phyloP scores from a whole-genome alignment of 2,329 filamentous ascomycete species.

The Mollisiaceae sp. region DNA sequence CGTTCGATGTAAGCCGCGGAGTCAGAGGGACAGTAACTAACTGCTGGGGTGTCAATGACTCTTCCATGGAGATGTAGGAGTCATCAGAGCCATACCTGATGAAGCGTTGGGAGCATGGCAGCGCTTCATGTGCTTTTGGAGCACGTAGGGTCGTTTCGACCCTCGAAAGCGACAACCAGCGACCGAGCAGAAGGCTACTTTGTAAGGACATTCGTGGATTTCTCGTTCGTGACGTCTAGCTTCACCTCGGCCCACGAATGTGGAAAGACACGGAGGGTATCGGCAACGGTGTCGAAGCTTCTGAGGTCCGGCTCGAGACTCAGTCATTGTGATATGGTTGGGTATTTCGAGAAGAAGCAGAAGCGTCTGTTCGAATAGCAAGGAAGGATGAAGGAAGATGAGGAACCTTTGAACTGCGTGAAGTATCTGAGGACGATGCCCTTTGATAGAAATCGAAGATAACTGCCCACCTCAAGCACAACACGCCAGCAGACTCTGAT shows the following conservation, averaged over 20 bases:
- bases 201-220: background rate
- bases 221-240: background rate
- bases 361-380: background rate
- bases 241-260: background rate
- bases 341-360: background rate
- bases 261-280: background rate
- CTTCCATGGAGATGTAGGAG: too few relatives aligned
- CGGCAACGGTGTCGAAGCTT: background rate
- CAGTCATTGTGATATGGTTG: background rate
- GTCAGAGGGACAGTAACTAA: too few relatives aligned
- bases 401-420: background rate
- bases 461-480: background rate
- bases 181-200: background rate
- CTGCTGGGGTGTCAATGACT: too few relatives aligned
- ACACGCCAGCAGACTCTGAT: background rate
- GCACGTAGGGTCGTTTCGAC: background rate
- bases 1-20: too few relatives aligned
- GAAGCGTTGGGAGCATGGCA: background rate
- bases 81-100: too few relatives aligned
- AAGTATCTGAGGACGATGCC: background rate
- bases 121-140: background rate
- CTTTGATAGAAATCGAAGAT: background rate
- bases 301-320: background rate
- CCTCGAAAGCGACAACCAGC: background rate
- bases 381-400: background rate